Base-by-base conservation (phyloP, 2,329 filamentous ascomycete species). In the Leptographium wingfieldii region DNA sequence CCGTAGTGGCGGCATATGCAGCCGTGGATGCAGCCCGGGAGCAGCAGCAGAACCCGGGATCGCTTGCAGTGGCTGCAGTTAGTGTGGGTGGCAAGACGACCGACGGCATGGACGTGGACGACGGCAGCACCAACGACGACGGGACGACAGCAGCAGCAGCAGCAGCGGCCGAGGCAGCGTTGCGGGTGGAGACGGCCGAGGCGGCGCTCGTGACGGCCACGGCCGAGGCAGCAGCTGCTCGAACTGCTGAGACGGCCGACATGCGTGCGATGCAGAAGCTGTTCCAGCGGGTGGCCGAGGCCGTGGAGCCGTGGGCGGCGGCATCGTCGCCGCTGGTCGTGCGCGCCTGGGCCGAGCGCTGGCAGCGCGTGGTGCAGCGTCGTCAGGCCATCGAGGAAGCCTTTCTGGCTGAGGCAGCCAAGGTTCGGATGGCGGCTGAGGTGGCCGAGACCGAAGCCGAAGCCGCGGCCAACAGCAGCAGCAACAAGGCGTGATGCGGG, bases 301-400 rank as follows among this genome's bases (percentile, higher is more conserved):
- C 86, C 0, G 78, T 95, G 29, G 73, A 80, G 3, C 83, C 83
- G 52, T 88, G 95, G 73, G 87, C 90, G 0, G 76, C 77, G 69
- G 62, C 79, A 16, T 77, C 73, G 67, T 75, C 74, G 35, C 65
- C 80, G 80, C 33, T 27, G 62, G 76, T 92, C 64, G 80, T 95
- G 60, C 80, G 81, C 63, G 80, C 82, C 57, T 97, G 94, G 94
- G 92, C 87, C 0, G 81, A 83, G 69, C 82, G 91, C 55, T 99
- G 94, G 94, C 76, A 90, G 63, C 81, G 90, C 38, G 90, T 94
- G 1, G 96, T 96, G 72, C 77, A 85, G 67, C 80, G 94, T 52
- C 87, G 90, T 73, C 82, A 83, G 16, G 89, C 88, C 3, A 89
- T 97, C 16, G 92, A 97, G 74, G 91, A 96, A 73, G 81, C 87